These are phyloP conservation scores for Fraxinus floribunda DNA, from an alignment of 305 asterid species.

Conservation along the genomic window DNA sequence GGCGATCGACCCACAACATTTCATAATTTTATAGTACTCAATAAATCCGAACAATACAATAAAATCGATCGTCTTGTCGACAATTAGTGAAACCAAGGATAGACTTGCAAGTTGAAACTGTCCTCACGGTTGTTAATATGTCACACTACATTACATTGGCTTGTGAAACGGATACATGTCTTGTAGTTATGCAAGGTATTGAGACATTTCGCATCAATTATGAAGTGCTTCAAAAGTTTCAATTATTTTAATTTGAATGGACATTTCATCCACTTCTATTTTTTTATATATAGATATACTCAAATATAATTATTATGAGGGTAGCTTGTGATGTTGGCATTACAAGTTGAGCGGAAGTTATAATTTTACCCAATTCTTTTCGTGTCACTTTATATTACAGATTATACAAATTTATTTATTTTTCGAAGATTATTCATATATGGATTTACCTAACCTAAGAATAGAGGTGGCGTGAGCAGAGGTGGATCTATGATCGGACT, in stretches of 20 bases:
- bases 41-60: neutral
- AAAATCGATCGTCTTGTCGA: neutral
- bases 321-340: neutral
- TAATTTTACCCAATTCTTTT: neutral
- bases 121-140: neutral
- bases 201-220: conserved; percentile 2
- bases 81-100: neutral
- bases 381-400: neutral
- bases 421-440: neutral
- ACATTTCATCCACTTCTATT: neutral
- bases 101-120: neutral
- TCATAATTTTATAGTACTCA: neutral
- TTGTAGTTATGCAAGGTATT: neutral
- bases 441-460: neutral
- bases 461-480: neutral
- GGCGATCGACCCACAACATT: neutral
- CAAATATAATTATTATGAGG: neutral
- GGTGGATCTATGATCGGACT: neutral
- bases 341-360: neutral
- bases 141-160: neutral
- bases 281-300: neutral
- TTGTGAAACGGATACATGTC: neutral
- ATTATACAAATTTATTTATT: neutral
- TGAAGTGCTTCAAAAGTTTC: neutral
- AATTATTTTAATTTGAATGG: neutral